Percentiles rank a stretch among this genome's conserved stretches.
Conservation (phyloP, 768 basidiomycete genomes). For the Mycena latifolia region DNA sequence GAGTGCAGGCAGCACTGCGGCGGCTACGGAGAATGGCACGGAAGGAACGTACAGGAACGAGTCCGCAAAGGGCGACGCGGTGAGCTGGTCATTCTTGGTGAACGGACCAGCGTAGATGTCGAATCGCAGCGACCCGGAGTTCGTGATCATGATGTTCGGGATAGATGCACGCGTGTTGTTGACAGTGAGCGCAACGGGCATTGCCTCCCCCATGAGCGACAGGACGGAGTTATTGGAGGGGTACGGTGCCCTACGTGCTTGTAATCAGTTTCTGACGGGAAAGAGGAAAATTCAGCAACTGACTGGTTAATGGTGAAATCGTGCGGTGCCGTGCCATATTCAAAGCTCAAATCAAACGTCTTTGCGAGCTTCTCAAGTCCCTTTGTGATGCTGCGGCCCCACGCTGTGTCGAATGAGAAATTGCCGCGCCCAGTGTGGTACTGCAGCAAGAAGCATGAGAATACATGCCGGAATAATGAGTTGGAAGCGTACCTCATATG, state of each 20-base stretch:
- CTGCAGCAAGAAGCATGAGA: conserved; percentile 45
- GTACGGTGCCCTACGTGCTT: conserved; percentile 63
- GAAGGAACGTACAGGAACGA: conserved; percentile 72
- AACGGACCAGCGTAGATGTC: conserved; percentile 78
- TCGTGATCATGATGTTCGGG: conserved; percentile 74
- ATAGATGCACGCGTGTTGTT: conserved; percentile 73
- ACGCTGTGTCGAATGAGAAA: conserved; percentile 69
- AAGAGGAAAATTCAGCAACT: conserved; percentile 33
- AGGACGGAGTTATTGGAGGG: conserved; percentile 73
- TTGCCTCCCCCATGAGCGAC: conserved; percentile 60
- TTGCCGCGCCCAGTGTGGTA: conserved; percentile 74
- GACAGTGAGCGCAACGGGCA: conserved; percentile 66
- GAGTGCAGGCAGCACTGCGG: conserved; percentile 63
- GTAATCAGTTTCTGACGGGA: conserved; percentile 8
- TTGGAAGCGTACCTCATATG: conserved; percentile 66
- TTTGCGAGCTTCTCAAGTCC: conserved; percentile 66
- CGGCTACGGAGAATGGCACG: conserved; percentile 64
- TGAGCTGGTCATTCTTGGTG: conserved; percentile 85
- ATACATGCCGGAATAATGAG: background rate
- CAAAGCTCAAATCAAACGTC: conserved; percentile 70
- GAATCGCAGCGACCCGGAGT: conserved; percentile 76
- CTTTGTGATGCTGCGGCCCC: conserved; percentile 65
- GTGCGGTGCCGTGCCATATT: conserved; percentile 81
- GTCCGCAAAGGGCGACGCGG: conserved; percentile 78
- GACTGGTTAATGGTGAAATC: conserved; percentile 78